Percentiles rank a stretch among this genome's conserved stretches.
Conservation (phyloP, 495 filamentous ascomycete species). For the Tetracladium marchalianum region DNA sequence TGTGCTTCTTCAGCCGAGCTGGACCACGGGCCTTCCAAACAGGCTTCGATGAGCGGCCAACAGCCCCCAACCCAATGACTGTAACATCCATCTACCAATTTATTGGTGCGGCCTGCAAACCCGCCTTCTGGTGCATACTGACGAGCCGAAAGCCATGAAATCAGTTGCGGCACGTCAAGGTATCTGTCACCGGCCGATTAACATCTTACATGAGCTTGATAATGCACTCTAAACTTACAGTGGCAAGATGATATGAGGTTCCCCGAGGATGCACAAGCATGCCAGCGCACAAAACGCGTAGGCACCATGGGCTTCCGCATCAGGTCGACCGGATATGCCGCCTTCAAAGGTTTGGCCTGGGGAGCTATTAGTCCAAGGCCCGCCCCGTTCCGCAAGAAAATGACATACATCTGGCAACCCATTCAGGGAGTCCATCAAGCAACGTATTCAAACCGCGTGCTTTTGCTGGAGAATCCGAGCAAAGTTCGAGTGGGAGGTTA, state of each 20-base stretch:
- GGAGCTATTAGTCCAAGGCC: slow-evolving; percentile 7
- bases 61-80: slow-evolving; percentile 95
- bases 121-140: slow-evolving; percentile 91
- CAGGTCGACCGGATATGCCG: slow-evolving; percentile 74
- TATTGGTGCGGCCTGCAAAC: slow-evolving; percentile 89
- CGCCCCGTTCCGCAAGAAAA: slow-evolving; percentile 4
- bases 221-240: slow-evolving; percentile 36
- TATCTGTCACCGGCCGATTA: slow-evolving; percentile 34
- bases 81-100: slow-evolving; percentile 95
- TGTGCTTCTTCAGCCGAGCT: neutral
- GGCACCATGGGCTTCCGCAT: slow-evolving; percentile 85
- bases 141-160: slow-evolving; percentile 79
- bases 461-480: slow-evolving; percentile 47
- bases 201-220: neutral
- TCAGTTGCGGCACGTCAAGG: slow-evolving; percentile 65
- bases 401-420: slow-evolving; percentile 67
- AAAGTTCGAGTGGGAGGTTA: slow-evolving; percentile 68
- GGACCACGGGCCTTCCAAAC: slow-evolving; percentile 40
- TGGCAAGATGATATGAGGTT: slow-evolving; percentile 59
- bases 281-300: slow-evolving; percentile 94
- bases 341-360: slow-evolving; percentile 90
- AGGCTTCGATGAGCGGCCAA: slow-evolving; percentile 84
- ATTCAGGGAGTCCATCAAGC: slow-evolving; percentile 60
- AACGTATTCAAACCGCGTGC: slow-evolving; percentile 40
- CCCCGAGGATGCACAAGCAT: slow-evolving; percentile 70